phyloP scores from a whole-genome alignment of 2,329 filamentous ascomycete species.

The Teratosphaeria viscida region DNA sequence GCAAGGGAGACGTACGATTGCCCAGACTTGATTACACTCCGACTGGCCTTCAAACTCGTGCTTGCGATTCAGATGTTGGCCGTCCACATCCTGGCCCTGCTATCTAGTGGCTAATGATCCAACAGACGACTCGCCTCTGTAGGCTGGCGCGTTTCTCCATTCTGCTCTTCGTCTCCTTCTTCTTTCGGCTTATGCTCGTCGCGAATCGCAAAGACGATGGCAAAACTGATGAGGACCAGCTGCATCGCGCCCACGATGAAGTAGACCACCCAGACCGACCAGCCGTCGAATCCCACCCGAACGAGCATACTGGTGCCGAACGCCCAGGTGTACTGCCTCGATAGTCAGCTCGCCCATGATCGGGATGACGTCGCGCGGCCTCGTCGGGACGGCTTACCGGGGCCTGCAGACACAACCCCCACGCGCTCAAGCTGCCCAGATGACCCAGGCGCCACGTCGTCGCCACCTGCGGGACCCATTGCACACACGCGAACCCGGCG shows the following conservation, averaged over 20 bases:
- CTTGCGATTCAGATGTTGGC: not conserved
- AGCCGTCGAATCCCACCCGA: slow-evolving; percentile 65
- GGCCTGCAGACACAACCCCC: slow-evolving; percentile 95
- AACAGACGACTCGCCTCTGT: not conserved
- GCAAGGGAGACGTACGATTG: not conserved
- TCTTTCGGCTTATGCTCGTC: slow-evolving; percentile 26
- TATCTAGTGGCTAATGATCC: not conserved
- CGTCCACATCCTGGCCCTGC: not conserved
- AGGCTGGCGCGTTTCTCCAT: not conserved
- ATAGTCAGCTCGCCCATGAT: slow-evolving; percentile 4
- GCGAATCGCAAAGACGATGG: slow-evolving; percentile 60
- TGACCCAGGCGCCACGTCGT: slow-evolving; percentile 78
- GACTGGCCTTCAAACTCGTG: not conserved
- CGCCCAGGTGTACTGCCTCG: slow-evolving; percentile 33
- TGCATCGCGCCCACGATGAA: slow-evolving; percentile 75
- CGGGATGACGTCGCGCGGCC: not conserved
- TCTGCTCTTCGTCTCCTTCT: slow-evolving; percentile 10
- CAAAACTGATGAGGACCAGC: slow-evolving; percentile 66
- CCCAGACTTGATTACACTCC: not conserved
- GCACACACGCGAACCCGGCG: slow-evolving; percentile 65
- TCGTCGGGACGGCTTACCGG: slow-evolving; percentile 52
- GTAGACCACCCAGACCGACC: slow-evolving; percentile 90
- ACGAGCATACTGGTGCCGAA: slow-evolving; percentile 64
- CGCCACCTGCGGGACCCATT: slow-evolving; percentile 86
- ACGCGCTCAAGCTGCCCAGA: slow-evolving; percentile 80